These are phyloP conservation scores for Penicillium fimorum DNA, from an alignment of 495 filamentous ascomycete genomes.

Conservation along the genomic window DNA sequence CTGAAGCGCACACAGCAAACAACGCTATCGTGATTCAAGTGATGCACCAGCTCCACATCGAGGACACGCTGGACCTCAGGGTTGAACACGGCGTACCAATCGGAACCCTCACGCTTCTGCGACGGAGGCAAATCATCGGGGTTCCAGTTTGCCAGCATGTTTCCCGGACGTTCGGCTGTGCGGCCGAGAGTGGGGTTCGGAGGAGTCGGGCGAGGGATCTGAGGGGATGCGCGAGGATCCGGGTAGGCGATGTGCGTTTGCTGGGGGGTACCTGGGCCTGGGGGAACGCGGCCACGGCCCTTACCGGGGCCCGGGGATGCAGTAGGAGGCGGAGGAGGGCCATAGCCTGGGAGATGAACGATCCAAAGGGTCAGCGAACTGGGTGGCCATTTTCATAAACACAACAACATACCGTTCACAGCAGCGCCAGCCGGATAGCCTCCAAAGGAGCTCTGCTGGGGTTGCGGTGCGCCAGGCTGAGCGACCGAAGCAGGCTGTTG, in stretches of 20 bases:
- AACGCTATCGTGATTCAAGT: conserved; percentile 80
- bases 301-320: conserved; percentile 84
- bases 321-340: conserved; percentile 72
- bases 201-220: conserved; percentile 79
- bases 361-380: conserved; percentile 29
- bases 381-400: conserved; percentile 15
- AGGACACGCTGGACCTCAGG: conserved; percentile 76
- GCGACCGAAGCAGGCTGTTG: conserved; percentile 59
- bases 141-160: conserved; percentile 84
- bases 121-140: conserved; percentile 76
- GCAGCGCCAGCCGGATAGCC: conserved; percentile 62
- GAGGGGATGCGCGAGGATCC: conserved; percentile 78
- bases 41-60: conserved; percentile 86
- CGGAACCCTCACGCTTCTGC: conserved; percentile 76
- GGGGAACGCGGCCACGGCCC: conserved; percentile 53
- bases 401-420: conserved; percentile 61
- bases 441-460: conserved; percentile 56
- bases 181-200: conserved; percentile 53
- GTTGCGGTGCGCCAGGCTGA: conserved; percentile 62
- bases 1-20: conserved; percentile 92
- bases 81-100: conserved; percentile 93
- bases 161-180: conserved; percentile 56
- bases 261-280: conserved; percentile 85
- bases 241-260: conserved; percentile 83
- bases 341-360: conserved; percentile 49